Base-by-base conservation (phyloP, 306 rosid genomes). In the Quercus wislizeni region DNA sequence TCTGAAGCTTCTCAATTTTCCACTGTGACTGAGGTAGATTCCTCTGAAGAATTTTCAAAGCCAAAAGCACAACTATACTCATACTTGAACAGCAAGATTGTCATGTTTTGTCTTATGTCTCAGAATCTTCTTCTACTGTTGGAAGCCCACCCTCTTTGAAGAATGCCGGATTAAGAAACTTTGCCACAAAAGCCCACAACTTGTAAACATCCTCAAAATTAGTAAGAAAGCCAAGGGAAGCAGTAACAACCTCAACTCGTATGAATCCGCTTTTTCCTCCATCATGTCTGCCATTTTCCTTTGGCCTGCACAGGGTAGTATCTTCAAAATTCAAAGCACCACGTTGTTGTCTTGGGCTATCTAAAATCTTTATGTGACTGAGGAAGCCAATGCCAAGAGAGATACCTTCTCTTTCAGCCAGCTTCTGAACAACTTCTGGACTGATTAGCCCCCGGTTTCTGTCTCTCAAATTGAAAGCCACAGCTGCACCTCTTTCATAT, bases 401-500 rank as follows among this genome's bases (percentile, higher is more conserved):
- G 74, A 94, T 88, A 58, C 97, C 97, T 83, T 92, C 97, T 81
- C 86, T 91, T 75, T 94, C 98, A 65, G 98, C 98, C 59, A 94
- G 89, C 90, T 91, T 92, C 84, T 89, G 96, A 82, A 94, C 98
- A 75, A 88, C 83, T 83, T 94, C 98, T 57, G 98, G 98, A 74
- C 82, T 85, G 83, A 94, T 89, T 63, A 91, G 83, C 54, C 91
- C 97, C 79, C 84, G 76, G 54, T 81, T 89, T 83, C 85, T 79
- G 82, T 90, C 95, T 80, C 93, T 91, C 74, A 94, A 73, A 71
- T 94, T 94, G 89, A 94, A 94, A 72, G 98, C 98, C 70, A 94
- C 93, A 23, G 98, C 95, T 21, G 97, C 97, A 72, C 98, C 98
- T 75, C 98, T 87, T 83, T 94, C 98, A 28, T 94, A 94, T 83